phyloP scores from a whole-genome alignment of 306 rosid genomes.

The Cajanus cajan region DNA sequence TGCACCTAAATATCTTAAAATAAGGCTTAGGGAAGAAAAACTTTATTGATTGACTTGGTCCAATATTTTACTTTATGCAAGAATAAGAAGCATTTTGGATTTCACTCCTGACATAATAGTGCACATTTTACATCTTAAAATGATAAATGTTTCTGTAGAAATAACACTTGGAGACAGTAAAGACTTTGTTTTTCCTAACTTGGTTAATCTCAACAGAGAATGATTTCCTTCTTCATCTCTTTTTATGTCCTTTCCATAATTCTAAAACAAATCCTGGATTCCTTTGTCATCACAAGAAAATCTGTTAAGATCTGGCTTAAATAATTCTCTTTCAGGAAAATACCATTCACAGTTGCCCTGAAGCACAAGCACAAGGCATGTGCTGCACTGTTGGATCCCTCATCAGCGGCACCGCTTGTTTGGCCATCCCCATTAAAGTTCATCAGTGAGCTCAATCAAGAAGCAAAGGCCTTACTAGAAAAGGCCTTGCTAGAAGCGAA shows the following conservation, averaged over 20 bases:
- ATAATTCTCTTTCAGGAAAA: conserved; percentile 58
- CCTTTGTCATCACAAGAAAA: background rate
- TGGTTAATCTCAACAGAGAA: background rate
- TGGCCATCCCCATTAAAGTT: conserved; percentile 93
- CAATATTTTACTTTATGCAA: background rate
- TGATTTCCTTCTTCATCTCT: background rate
- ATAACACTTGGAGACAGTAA: background rate
- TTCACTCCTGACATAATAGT: background rate
- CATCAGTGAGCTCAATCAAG: conserved; percentile 81
- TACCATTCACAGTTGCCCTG: conserved; percentile 70
- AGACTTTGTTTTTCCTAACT: background rate
- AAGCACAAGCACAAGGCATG: conserved; percentile 67
- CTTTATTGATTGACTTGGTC: background rate
- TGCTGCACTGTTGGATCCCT: conserved; percentile 75
- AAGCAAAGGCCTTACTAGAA: conserved; percentile 78
- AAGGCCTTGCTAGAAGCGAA: conserved; percentile 80
- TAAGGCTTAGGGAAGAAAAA: background rate
- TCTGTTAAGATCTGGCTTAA: background rate
- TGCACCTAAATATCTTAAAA: background rate
- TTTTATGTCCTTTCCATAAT: background rate
- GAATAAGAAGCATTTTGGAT: background rate
- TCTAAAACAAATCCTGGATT: background rate
- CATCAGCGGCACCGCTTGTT: conserved; percentile 85
- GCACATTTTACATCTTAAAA: background rate
- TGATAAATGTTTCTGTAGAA: background rate